A percentile compares a stretch with the other conserved stretches of the same genome.
Conservation (phyloP, 2,329 filamentous ascomycete species). For the Penicillium sp. region DNA sequence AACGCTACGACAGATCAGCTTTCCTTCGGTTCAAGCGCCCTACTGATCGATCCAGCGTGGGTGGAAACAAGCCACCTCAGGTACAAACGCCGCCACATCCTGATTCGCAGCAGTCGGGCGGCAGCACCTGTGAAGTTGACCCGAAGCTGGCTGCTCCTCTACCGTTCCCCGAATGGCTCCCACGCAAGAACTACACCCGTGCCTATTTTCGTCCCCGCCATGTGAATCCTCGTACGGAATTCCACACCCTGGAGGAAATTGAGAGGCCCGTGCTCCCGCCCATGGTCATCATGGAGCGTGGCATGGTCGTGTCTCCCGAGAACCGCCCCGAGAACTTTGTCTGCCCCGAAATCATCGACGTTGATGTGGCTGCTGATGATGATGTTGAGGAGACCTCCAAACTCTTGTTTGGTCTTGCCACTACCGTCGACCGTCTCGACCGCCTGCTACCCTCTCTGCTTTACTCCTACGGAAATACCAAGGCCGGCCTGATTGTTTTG, state of each 20-base stretch:
- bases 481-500: constrained; percentile 43
- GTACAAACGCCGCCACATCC: constrained; percentile 13
- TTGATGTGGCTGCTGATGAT: constrained; percentile 42
- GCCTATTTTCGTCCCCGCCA: constrained; percentile 43
- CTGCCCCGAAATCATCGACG: constrained; percentile 42
- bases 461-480: constrained; percentile 44
- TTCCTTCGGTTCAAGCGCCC: constrained; percentile 40
- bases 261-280: constrained; percentile 39
- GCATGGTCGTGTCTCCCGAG: constrained; percentile 37
- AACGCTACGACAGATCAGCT: constrained; percentile 40
- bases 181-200: constrained; percentile 46
- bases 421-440: constrained; percentile 45
- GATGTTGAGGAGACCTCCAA: constrained; percentile 43
- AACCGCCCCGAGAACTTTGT: constrained; percentile 35
- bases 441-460: constrained; percentile 42
- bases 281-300: constrained; percentile 41
- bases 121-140: constrained; percentile 37
- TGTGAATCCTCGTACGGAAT: constrained; percentile 38
- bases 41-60: constrained; percentile 28
- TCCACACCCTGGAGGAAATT: constrained; percentile 41
- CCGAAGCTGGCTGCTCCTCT: constrained; percentile 36
- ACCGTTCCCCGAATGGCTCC: constrained; percentile 43
- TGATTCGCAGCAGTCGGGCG: constrained; percentile 21
- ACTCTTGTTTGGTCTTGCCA: constrained; percentile 44
- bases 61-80: constrained; percentile 16